Conservation (phyloP, 2,329 filamentous ascomycete genomes). For the Colletotrichum somersetense region DNA sequence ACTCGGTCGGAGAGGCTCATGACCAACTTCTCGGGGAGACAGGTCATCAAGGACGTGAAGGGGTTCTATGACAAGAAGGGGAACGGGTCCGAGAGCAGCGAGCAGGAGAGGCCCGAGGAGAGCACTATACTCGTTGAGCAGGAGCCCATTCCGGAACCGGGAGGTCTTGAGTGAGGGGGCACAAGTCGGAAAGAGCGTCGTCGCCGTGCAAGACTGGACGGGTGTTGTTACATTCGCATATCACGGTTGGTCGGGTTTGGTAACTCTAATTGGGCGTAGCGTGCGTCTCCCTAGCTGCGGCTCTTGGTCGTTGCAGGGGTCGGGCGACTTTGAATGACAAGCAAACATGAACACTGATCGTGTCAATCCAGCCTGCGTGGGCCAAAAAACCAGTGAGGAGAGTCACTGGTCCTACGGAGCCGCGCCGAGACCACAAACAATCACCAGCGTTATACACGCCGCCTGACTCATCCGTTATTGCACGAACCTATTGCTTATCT, state of each 20-base stretch:
- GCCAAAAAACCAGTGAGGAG: neutral
- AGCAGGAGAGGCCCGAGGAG: constrained; percentile 46
- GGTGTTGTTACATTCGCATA: neutral
- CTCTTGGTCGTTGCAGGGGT: neutral
- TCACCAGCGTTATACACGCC: neutral
- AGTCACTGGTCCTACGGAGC: neutral
- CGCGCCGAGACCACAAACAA: neutral
- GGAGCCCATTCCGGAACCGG: constrained; percentile 3
- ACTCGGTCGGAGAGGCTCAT: constrained; percentile 57
- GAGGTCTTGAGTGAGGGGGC: neutral
- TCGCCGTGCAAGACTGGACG: neutral
- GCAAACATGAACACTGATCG: neutral
- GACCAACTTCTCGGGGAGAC: constrained; percentile 59
- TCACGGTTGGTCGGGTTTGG: neutral
- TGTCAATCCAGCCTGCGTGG: neutral
- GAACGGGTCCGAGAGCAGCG: constrained; percentile 31
- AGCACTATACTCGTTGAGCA: constrained; percentile 55
- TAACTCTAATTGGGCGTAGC: neutral
- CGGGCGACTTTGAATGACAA: neutral
- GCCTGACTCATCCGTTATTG: neutral
- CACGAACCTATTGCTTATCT: neutral
- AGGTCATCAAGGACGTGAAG: constrained; percentile 61
- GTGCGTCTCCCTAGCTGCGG: neutral
- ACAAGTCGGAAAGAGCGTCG: neutral
- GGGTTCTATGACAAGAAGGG: constrained; percentile 53